Evolutionary conservation across 257 asterid genomes (phyloP).

Genomic region (Lithospermum erythrorhizon): DNA sequence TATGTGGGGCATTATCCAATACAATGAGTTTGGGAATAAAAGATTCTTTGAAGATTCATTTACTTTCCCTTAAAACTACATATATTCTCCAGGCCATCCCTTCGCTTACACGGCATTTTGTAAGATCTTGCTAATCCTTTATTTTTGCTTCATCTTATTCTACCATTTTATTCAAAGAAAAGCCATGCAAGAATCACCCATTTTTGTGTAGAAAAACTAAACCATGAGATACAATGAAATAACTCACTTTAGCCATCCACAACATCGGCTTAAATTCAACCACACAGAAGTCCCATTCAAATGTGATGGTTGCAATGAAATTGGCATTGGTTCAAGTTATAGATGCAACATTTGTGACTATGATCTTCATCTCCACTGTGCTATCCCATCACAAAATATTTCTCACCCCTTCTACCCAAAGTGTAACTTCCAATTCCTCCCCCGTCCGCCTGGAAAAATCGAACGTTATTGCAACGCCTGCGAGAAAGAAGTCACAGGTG

Average conservation of each 20-base stretch:
- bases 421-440: conserved; percentile 69
- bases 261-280: conserved; percentile 62
- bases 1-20: not conserved
- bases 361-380: conserved; percentile 86
- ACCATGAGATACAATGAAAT: conserved; percentile 70
- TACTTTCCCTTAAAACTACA: not conserved
- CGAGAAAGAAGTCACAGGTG: conserved; percentile 47
- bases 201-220: not conserved
- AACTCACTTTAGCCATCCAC: conserved; percentile 73
- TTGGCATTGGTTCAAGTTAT: conserved; percentile 78
- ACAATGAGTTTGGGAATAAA: not conserved
- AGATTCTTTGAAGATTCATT: not conserved
- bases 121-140: not conserved
- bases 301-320: conserved; percentile 96
- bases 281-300: conserved; percentile 72
- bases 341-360: conserved; percentile 62
- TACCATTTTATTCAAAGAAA: not conserved
- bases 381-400: conserved; percentile 48
- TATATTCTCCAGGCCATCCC: not conserved
- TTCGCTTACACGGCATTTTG: not conserved
- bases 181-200: not conserved
- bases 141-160: not conserved
- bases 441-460: conserved; percentile 54
- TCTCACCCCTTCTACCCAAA: conserved; percentile 72
- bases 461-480: conserved; percentile 95